Base-by-base conservation (phyloP, 495 filamentous ascomycete genomes). In the Podospora sp. region DNA sequence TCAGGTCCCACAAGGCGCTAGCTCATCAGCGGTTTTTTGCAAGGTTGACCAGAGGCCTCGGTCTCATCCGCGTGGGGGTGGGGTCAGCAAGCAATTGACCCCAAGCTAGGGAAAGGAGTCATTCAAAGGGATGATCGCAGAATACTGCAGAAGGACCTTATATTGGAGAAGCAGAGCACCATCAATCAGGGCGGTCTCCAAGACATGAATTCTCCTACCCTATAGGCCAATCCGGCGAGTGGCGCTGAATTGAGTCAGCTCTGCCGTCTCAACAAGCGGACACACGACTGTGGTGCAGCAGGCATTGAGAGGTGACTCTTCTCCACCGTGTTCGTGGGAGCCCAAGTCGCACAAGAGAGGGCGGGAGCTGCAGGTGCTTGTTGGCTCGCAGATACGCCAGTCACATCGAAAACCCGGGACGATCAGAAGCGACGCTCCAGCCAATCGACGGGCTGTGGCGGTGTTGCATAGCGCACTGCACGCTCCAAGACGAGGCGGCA, bases 21-120 rank as follows among this genome's bases (percentile, higher is more conserved):
- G 52, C 40, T 14, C 40, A 46, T 14, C 40, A 46, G 40, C 40
- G 14, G 7, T 55, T 55, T 55, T 55, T 26, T 18, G 50, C 52
- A 26, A 55, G 52, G 52, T 55, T 55, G 14, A 52, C 52, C 52
- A 55, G 52, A 55, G 52, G 40, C 50, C 26, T 46, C 40, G 40
- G 40, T 14, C 16, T 11, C 40, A 46, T 46, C 40, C 40, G 40
- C 40, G 40, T 46, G 40, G 40, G 40, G 40, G 40, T 14, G 40
- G 40, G 40, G 40, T 46, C 5, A 46, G 14, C 5, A 12, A 2
- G 9, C 11, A 46, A 46, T 33, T 33, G 40, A 14, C 40, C 12
- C 14, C 11, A 46, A 46, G 40, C 40, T 46, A 11, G 40, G 40
- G 40, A 46, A 46, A 18, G 16, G 40, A 46, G 40, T 46, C 40